These are phyloP conservation scores for Penicillium ucsense DNA, from an alignment of 495 filamentous ascomycete genomes.

Conservation along the genomic window DNA sequence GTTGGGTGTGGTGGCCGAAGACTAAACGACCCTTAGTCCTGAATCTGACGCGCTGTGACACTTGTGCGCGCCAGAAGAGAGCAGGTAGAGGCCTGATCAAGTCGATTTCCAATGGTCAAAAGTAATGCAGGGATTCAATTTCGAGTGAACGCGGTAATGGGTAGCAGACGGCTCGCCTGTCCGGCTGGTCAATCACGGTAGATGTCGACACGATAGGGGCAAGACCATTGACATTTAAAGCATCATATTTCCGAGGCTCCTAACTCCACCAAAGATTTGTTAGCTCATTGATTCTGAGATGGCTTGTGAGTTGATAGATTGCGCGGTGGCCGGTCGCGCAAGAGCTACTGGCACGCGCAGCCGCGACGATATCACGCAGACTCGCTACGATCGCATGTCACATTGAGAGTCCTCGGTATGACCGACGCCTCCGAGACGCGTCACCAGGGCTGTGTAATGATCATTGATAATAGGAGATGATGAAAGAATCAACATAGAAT, in stretches of 20 bases:
- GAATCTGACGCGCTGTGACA: conserved; percentile 15
- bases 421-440: neutral
- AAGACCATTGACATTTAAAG: conserved; percentile 12
- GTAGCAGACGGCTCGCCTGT: conserved; percentile 6
- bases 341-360: neutral
- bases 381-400: conserved; percentile 18
- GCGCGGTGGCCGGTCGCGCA: conserved; percentile 8
- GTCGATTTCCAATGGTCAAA: conserved; percentile 2
- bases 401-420: neutral
- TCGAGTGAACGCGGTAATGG: too few species aligned
- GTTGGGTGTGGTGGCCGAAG: conserved; percentile 12
- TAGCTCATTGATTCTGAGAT: conserved; percentile 3
- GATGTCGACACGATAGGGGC: conserved; percentile 17
- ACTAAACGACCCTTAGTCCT: conserved; percentile 14
- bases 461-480: neutral
- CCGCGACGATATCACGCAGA: conserved; percentile 6
- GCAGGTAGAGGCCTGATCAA: conserved; percentile 16
- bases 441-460: too few species aligned
- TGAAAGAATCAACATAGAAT: neutral
- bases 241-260: conserved; percentile 30
- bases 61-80: conserved; percentile 20
- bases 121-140: too few species aligned
- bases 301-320: neutral
- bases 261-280: conserved; percentile 5
- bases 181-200: conserved; percentile 5